Evolutionary conservation across 2,329 filamentous ascomycete genomes (phyloP).

Genomic region (Cercospora janseana): DNA sequence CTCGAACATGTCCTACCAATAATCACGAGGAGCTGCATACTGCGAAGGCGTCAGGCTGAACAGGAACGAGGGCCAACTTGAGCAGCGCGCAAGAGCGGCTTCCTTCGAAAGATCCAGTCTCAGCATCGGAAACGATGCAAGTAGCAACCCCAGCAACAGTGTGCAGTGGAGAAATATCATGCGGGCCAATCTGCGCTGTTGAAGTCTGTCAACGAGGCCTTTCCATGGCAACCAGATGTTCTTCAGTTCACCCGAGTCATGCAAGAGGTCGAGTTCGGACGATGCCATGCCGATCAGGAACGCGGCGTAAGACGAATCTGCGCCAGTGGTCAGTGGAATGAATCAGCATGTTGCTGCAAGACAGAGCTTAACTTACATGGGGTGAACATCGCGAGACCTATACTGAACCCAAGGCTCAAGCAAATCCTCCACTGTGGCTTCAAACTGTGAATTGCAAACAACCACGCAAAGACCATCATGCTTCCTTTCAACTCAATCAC

Average conservation of each 20-base stretch:
- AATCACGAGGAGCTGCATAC: slow-evolving; percentile 14
- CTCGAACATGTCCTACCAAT: slow-evolving; percentile 6
- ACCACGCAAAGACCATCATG: slow-evolving; percentile 57
- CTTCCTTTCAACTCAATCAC: slow-evolving; percentile 64
- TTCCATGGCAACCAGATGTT: slow-evolving; percentile 19
- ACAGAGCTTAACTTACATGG: slow-evolving; percentile 9
- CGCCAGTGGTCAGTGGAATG: background rate
- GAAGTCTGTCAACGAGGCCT: slow-evolving; percentile 6
- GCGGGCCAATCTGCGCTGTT: slow-evolving; percentile 2
- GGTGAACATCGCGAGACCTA: slow-evolving; percentile 18
- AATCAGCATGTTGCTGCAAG: background rate
- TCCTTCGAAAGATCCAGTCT: background rate
- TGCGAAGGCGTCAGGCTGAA: slow-evolving; percentile 9
- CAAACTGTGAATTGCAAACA: slow-evolving; percentile 49
- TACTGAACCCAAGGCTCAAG: slow-evolving; percentile 17
- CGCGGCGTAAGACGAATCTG: slow-evolving; percentile 58
- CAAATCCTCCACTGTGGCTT: slow-evolving; percentile 15
- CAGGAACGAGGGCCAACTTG: slow-evolving; percentile 13
- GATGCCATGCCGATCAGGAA: slow-evolving; percentile 62
- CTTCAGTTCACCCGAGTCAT: slow-evolving; percentile 36
- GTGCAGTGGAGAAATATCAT: slow-evolving; percentile 18
- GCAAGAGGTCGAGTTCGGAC: slow-evolving; percentile 59
- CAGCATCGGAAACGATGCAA: slow-evolving; percentile 16
- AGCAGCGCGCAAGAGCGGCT: slow-evolving; percentile 9
- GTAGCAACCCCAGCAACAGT: slow-evolving; percentile 17